Evolutionary conservation across 2,329 filamentous ascomycete species (phyloP), one percentile per base, ranked within the genome.

Genomic region (Neurospora crassa): DNA sequence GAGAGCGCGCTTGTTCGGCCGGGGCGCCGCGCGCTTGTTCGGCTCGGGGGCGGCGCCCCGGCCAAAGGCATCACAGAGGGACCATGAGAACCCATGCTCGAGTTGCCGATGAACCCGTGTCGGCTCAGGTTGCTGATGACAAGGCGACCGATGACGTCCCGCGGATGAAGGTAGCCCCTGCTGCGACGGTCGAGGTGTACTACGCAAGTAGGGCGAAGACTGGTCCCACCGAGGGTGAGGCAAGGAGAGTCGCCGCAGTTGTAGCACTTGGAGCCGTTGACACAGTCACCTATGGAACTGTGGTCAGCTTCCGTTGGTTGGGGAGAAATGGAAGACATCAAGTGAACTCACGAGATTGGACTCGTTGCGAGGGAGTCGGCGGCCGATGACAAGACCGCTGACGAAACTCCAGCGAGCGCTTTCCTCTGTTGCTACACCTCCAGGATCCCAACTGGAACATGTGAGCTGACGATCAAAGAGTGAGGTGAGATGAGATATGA

Each of bases 1-100:
- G 74, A 99, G 85, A 72, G 96, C 96, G 79, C 96, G 90, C 89
- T 99, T 99, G 86, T 99, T 99, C 74, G 96, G 96, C 85, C 24
- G 24, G 24, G 24, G 24, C 24, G 24, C 24, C 24, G 96, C 96
- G 79, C 96, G 90, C 89, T 99, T 99, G 86, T 99, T 99, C 74
- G 96, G 96, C 85, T 99, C 96, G 71, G 96, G 96, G 69, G 96
- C 96, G 73, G 94, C 92, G 79, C 96, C 94, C 78, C 96, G 92
- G 69, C 92, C 89, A 79, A 93, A 96, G 74, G 0, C 16, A 43
- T n/a, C 1, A 4, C 20, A 12, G 5, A 4, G 47, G 47, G 20
- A 53, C 29, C 20, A 24, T 53, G n/a, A 6, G 5, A 14, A 53
- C 47, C 47, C 47, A 53, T 53, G 47, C 47, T 53, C 47, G 47